Conservation (phyloP, 306 rosid genomes). For the Leucaena leucocephala region DNA sequence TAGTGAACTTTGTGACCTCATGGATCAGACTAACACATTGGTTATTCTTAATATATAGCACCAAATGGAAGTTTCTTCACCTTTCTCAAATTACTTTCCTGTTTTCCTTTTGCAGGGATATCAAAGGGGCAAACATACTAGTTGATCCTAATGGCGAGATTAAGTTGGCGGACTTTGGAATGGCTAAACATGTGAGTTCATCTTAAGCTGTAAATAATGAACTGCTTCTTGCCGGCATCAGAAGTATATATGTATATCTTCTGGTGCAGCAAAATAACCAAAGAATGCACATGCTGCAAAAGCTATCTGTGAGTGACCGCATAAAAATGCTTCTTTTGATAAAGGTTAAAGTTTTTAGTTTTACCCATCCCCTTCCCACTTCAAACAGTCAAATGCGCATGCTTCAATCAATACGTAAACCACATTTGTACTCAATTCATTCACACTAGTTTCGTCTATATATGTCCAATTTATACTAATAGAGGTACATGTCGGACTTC, state of each 20-base stretch:
- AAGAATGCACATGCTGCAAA: constrained; percentile 30
- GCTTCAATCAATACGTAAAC: constrained; percentile 1
- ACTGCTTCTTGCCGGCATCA: constrained; percentile 36
- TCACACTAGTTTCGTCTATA: background rate
- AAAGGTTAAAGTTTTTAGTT: constrained; percentile 30
- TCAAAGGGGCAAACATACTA: constrained; percentile 97
- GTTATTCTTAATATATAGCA: constrained; percentile 14
- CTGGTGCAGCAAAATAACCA: constrained; percentile 23
- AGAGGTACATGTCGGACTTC: background rate
- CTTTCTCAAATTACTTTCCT: constrained; percentile 21
- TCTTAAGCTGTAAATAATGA: constrained; percentile 36
- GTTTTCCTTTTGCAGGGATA: constrained; percentile 71
- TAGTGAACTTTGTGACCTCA: background rate
- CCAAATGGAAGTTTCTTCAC: constrained; percentile 1
- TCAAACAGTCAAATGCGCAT: constrained; percentile 5
- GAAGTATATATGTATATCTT: constrained; percentile 33
- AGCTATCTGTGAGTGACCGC: constrained; percentile 28
- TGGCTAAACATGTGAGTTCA: constrained; percentile 87
- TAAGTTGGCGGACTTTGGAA: constrained; percentile 98
- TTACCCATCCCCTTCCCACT: constrained; percentile 17
- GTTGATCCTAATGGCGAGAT: constrained; percentile 94
- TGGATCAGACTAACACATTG: background rate
- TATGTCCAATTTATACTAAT: background rate
- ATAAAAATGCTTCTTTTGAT: constrained; percentile 31
- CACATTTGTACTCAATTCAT: background rate